Evolutionary conservation across 225 moss, liverwort and hornwort species (phyloP).

Genomic region (Neckera pumila): DNA sequence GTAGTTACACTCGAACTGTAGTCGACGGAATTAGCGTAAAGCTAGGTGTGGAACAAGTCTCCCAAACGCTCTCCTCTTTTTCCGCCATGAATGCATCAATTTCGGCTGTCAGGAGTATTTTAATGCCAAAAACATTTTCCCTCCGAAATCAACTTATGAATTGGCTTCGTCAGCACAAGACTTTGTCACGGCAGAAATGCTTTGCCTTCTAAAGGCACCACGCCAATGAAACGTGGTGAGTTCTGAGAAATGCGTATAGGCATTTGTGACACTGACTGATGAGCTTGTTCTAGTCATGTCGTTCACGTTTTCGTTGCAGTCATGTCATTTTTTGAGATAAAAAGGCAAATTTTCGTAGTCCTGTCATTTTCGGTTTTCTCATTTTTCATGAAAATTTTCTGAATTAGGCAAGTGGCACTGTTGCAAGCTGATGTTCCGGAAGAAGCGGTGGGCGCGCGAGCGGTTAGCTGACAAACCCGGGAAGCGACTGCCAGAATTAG

Average conservation of each 20-base stretch:
- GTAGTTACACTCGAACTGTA: not conserved
- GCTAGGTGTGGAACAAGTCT: not conserved
- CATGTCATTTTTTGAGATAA: not conserved
- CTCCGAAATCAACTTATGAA: not conserved
- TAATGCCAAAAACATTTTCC: not conserved
- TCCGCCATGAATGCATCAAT: not conserved
- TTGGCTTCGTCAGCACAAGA: too few relatives aligned
- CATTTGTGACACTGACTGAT: not conserved
- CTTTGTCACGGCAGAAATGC: not conserved
- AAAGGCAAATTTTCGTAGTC: not conserved
- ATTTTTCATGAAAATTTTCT: not conserved
- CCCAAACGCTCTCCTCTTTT: not conserved
- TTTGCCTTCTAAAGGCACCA: not conserved
- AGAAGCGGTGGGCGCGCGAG: not conserved
- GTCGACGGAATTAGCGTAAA: not conserved
- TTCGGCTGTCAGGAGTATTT: not conserved
- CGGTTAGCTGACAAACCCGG: conserved; percentile 4
- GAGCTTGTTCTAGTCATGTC: not conserved
- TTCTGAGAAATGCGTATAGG: not conserved
- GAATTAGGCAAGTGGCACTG: not conserved
- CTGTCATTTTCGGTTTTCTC: not conserved
- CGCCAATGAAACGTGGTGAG: not conserved
- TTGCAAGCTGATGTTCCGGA: not conserved
- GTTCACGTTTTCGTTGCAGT: not conserved
- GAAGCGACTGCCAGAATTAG: not conserved